Conservation (phyloP, 108 stramenopile genomes). For the Pseudonitzschia pungens region DNA sequence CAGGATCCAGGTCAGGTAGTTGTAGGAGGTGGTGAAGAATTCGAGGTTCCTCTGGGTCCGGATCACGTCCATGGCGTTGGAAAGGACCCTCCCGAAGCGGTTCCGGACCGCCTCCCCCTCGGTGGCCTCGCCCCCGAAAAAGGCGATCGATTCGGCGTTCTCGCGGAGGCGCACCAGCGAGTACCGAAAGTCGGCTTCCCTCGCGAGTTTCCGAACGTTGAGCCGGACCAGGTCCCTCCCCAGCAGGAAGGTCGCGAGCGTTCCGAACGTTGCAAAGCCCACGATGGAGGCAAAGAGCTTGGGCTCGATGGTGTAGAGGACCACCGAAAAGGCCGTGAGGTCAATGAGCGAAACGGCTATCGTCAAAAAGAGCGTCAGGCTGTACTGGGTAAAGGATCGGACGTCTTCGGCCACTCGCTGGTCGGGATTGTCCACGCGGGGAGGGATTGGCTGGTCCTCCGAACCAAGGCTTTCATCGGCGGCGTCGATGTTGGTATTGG, state of each 20-base stretch:
- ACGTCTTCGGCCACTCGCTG: constrained; percentile 92
- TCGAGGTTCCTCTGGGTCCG: constrained; percentile 75
- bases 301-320: constrained; percentile 82
- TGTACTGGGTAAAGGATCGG: constrained; percentile 75
- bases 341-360: constrained; percentile 76
- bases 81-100: constrained; percentile 61
- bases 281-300: constrained; percentile 79
- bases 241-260: constrained; percentile 45
- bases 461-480: no score
- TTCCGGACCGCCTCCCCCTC: constrained; percentile 55
- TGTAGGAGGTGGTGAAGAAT: constrained; percentile 83
- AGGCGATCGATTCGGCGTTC: constrained; percentile 35
- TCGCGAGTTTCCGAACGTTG: constrained; percentile 67
- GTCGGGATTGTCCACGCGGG: constrained; percentile 48
- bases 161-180: constrained; percentile 27
- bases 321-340: constrained; percentile 78
- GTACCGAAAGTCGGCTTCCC: constrained; percentile 46
- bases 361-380: constrained; percentile 82
- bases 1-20: constrained; percentile 79
- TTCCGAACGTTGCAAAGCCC: constrained; percentile 72
- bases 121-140: constrained; percentile 27
- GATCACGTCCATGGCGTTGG: constrained; percentile 64
- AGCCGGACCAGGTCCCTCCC: constrained; percentile 63
- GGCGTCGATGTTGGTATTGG: no score
- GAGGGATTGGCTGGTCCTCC: no score